Base-by-base conservation (phyloP, 1,284 basidiomycete species). In the Marasmius oreades region DNA sequence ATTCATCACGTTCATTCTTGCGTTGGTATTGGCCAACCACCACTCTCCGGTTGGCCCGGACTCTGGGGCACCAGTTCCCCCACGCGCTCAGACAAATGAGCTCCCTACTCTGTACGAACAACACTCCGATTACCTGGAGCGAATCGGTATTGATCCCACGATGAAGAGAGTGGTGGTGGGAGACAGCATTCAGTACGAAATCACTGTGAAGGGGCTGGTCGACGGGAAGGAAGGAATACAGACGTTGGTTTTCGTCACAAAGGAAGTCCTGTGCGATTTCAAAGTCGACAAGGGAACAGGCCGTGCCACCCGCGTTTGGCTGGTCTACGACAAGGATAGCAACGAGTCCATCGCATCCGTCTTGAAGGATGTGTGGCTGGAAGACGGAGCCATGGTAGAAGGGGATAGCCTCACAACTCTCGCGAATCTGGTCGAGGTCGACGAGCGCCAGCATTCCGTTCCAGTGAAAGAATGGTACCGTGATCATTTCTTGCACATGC, bases 361-460 rank as follows among this genome's bases (percentile, higher is more conserved):
- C 1, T 48, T 56, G 14, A 56, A 56, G 36, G 55, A 56, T 34
- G 20, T 48, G 6, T 56, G 55, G 55, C 45, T 55, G 18, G 53
- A 55, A n/a, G 18, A 28, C 6, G 42, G 45, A n/a, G 39, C 39
- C 16, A 2, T 1, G 14, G 11, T 42, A 7, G 39, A 42, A 42
- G 39, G 39, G n/a, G 39, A 42, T 16, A 42, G n/a, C 2, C 39
- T 42, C 20, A 5, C 5, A 42, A 2, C 16, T 4, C 39, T 11
- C 6, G 16, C 39, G 5, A 20, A 37, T n/a, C 36, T 2, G n/a
- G n/a, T 37, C 36, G 39, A 42, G 7, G 3, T 18, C 7, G 39
- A 42, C 11, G 11, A 42, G 11, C 4, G 8, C 1, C 1, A 1
- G 16, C 39, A 14, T 20, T 2, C 10, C 2, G 14, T 14, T 2